A percentile compares a stretch with the other conserved stretches of the same genome.
These are phyloP conservation scores for Nosema bombycis DNA, from an alignment of 371 early-diverging fungal genomes.

Conservation along the genomic window DNA sequence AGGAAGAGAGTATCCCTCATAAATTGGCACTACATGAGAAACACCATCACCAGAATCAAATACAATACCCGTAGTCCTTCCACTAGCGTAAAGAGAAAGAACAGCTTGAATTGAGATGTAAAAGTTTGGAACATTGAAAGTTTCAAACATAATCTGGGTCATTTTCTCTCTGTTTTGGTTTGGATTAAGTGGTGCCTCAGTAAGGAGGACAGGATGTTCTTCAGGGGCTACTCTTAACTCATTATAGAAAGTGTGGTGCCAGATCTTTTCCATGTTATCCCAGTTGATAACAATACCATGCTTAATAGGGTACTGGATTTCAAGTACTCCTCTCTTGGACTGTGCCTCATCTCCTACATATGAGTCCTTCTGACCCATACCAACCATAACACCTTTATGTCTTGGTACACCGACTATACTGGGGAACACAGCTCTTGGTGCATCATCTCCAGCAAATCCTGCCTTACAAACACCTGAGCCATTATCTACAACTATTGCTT, in stretches of 20 bases:
- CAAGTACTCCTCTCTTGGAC: slow-evolving; percentile 95
- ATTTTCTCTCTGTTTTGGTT: slow-evolving; percentile 99
- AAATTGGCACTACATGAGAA: slow-evolving; percentile 96
- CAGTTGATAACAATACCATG: slow-evolving; percentile 99
- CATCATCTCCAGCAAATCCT: slow-evolving; percentile 99
- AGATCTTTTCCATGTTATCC: slow-evolving; percentile 99
- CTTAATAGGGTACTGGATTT: slow-evolving; percentile 97
- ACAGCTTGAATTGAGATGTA: slow-evolving; percentile 98
- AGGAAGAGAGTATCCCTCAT: slow-evolving; percentile 97
- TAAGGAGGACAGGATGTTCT: slow-evolving; percentile 94
- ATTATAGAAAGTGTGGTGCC: slow-evolving; percentile 94
- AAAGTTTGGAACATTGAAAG: slow-evolving; percentile 93
- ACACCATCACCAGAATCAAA: slow-evolving; percentile 99
- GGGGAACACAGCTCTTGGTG: slow-evolving; percentile 93
- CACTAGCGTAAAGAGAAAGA: slow-evolving; percentile 88
- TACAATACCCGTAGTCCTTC: slow-evolving; percentile 99
- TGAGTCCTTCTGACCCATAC: slow-evolving; percentile 99
- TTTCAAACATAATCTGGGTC: slow-evolving; percentile 99
- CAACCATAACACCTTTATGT: slow-evolving; percentile 96
- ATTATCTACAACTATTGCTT: slow-evolving; percentile 79
- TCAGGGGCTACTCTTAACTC: slow-evolving; percentile 78
- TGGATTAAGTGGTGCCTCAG: slow-evolving; percentile 98
- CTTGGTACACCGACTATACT: slow-evolving; percentile 97
- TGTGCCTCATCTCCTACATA: slow-evolving; percentile 99
- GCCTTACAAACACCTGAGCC: slow-evolving; percentile 99